Conservation (phyloP, 495 filamentous ascomycete species). For the Neurospora sp. region DNA sequence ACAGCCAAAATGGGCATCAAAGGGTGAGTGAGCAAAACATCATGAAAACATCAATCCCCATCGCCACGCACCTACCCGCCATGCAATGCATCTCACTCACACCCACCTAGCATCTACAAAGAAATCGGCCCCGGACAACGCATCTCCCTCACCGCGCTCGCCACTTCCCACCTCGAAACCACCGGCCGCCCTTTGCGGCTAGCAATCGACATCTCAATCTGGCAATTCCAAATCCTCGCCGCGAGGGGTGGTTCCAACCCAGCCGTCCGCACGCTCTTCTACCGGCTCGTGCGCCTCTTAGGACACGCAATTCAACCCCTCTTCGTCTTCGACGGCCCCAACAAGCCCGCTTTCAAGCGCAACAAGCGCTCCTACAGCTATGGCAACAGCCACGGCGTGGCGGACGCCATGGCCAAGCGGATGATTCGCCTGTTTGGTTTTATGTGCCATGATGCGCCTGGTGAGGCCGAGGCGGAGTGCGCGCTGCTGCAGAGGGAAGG, state of each 20-base stretch:
- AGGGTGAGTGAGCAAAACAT: slow-evolving; percentile 30
- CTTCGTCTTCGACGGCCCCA: slow-evolving; percentile 89
- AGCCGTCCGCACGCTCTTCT: slow-evolving; percentile 86
- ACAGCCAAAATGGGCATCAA: slow-evolving; percentile 47
- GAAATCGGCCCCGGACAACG: slow-evolving; percentile 77
- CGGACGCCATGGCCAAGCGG: slow-evolving; percentile 60
- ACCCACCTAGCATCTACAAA: slow-evolving; percentile 59
- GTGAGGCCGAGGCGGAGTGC: slow-evolving; percentile 96
- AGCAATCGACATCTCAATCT: slow-evolving; percentile 93
- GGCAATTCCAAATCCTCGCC: slow-evolving; percentile 90
- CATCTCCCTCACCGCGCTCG: slow-evolving; percentile 73
- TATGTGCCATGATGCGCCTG: slow-evolving; percentile 75
- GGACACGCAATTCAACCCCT: slow-evolving; percentile 73
- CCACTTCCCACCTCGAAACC: slow-evolving; percentile 61
- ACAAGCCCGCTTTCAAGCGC: slow-evolving; percentile 86
- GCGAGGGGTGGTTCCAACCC: slow-evolving; percentile 81
- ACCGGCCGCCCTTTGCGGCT: slow-evolving; percentile 67
- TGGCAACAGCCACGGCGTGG: slow-evolving; percentile 29
- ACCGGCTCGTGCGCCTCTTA: slow-evolving; percentile 76
- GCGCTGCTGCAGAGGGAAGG: slow-evolving; percentile 74
- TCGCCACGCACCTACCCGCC: not conserved
- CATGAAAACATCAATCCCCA: not conserved
- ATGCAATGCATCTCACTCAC: not conserved
- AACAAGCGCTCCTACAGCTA: slow-evolving; percentile 49
- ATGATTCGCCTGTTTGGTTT: slow-evolving; percentile 81